phyloP scores from a whole-genome alignment of 2,329 filamentous ascomycete genomes.

The Paracamarosporium sp. region DNA sequence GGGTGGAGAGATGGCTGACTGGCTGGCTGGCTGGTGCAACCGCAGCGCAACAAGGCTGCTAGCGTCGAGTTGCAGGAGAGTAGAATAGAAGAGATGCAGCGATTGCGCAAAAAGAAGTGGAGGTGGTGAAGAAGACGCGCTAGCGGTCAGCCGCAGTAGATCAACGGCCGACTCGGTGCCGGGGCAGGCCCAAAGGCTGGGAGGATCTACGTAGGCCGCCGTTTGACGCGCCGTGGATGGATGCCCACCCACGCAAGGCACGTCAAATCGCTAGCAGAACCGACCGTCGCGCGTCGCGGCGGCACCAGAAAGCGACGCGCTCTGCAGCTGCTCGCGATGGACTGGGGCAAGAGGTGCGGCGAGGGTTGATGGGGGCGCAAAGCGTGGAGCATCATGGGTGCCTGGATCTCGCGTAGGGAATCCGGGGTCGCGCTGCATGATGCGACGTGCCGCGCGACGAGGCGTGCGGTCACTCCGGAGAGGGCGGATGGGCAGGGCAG shows the following conservation, averaged over 20 bases:
- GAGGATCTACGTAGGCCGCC: background rate
- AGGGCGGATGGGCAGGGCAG: background rate
- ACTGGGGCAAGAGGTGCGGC: too few species aligned
- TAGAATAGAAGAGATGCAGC: background rate
- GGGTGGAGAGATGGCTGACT: background rate
- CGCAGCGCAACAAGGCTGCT: background rate
- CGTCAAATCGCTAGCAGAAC: background rate
- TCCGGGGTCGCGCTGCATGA: background rate
- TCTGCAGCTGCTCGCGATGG: background rate
- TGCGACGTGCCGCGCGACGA: background rate
- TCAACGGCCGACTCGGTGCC: background rate
- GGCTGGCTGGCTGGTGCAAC: too few species aligned
- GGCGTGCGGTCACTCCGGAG: background rate
- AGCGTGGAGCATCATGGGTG: background rate
- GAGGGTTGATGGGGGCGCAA: background rate
- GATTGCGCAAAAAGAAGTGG: background rate
- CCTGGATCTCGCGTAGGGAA: background rate
- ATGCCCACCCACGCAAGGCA: background rate
- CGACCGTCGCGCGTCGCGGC: background rate
- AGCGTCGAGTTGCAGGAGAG: background rate
- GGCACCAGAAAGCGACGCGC: background rate
- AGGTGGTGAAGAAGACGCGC: background rate
- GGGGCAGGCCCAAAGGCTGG: background rate
- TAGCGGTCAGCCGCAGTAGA: slow-evolving; percentile 7
- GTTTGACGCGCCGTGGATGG: slow-evolving; percentile 4